Evolutionary conservation across 2,329 filamentous ascomycete genomes (phyloP).

Genomic region (Ascochyta viciae-villosae): DNA sequence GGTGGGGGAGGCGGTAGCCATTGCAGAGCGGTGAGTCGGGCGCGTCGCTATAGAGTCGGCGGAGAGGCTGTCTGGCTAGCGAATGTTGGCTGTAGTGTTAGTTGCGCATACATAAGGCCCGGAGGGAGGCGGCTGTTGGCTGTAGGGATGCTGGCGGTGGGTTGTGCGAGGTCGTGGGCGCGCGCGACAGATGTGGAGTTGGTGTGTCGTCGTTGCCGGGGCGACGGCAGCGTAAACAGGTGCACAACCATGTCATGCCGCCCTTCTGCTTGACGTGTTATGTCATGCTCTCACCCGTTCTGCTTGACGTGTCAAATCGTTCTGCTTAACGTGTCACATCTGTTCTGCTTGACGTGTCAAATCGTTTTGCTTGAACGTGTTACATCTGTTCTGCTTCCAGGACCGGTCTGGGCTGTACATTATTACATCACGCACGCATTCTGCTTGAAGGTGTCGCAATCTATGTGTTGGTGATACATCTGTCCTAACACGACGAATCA

Average conservation of each 20-base stretch:
- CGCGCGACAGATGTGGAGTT: conserved; percentile 14
- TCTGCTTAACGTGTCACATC: too few relatives aligned
- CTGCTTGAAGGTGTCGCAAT: too few relatives aligned
- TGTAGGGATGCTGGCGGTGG: conserved; percentile 44
- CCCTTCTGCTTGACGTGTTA: not conserved
- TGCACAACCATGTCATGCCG: conserved; percentile 11
- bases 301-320: too few relatives aligned
- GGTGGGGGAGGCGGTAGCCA: conserved; percentile 51
- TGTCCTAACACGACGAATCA: not conserved
- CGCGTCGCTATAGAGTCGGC: conserved; percentile 32
- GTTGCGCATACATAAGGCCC: conserved; percentile 50
- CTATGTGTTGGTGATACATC: too few relatives aligned
- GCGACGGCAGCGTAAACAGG: conserved; percentile 12
- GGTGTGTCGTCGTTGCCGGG: conserved; percentile 14
- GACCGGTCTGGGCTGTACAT: too few relatives aligned
- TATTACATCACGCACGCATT: too few relatives aligned
- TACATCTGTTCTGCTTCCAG: too few relatives aligned
- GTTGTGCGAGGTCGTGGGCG: conserved; percentile 11
- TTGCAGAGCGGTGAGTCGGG: conserved; percentile 29
- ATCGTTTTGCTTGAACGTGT: too few relatives aligned
- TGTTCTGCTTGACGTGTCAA: too few relatives aligned
- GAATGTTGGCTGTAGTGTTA: conserved; percentile 49
- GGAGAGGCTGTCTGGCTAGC: conserved; percentile 40
- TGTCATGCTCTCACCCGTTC: too few relatives aligned
- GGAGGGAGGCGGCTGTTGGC: conserved; percentile 39